Evolutionary conservation across 2,329 filamentous ascomycete genomes (phyloP).

Genomic region (Cercospora sesami): DNA sequence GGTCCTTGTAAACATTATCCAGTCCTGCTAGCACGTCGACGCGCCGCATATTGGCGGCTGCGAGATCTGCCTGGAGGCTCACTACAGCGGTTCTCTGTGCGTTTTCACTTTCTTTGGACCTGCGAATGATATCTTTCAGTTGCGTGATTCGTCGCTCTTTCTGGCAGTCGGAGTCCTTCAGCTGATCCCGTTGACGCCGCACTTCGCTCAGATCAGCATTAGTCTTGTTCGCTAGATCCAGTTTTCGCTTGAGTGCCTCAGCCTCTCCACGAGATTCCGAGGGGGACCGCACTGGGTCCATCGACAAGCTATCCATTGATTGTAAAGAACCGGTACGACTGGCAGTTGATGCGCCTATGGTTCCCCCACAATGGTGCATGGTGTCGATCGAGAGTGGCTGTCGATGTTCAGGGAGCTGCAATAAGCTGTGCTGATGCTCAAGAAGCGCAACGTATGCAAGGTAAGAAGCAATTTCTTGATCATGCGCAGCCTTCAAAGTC

Average conservation of each 20-base stretch:
- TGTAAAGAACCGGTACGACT: background rate
- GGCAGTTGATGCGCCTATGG: background rate
- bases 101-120: conserved; percentile 41
- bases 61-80: conserved; percentile 43
- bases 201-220: conserved; percentile 37
- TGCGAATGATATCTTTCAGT: conserved; percentile 44
- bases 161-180: conserved; percentile 41
- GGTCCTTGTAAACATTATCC: conserved; percentile 39
- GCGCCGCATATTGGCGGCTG: conserved; percentile 45
- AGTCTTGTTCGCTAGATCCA: background rate
- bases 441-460: conserved; percentile 42
- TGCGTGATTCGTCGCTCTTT: conserved; percentile 42
- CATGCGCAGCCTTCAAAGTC: conserved; percentile 43
- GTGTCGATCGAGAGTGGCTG: background rate
- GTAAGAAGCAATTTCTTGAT: conserved; percentile 43
- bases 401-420: background rate
- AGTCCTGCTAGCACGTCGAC: conserved; percentile 42
- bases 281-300: background rate
- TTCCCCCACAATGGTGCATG: background rate
- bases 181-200: conserved; percentile 42
- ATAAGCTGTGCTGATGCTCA: conserved; percentile 38
- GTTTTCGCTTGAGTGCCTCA: background rate
- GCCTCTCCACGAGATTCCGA: background rate
- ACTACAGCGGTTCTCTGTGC: conserved; percentile 42
- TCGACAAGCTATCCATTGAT: background rate